Percentiles rank a stretch among this genome's conserved stretches.
Conservation (phyloP, 2,329 filamentous ascomycete genomes). For the Phyllosticta ampelicida region DNA sequence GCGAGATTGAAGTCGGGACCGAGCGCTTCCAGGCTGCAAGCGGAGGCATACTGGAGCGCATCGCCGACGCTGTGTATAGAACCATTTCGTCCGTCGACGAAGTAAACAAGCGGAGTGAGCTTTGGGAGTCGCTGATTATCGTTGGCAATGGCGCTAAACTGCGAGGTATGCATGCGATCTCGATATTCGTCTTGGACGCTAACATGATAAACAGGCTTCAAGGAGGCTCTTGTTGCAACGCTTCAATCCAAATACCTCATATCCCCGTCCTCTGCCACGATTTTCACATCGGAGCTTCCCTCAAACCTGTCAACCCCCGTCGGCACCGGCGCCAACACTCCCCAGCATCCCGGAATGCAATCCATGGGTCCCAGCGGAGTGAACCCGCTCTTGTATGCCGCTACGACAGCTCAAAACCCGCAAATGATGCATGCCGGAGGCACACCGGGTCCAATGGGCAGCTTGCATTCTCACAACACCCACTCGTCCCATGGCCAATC, state of each 20-base stretch:
- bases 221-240: constrained; percentile 73
- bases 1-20: constrained; percentile 65
- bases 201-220: constrained; percentile 51
- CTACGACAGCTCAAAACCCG: constrained; percentile 60
- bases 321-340: constrained; percentile 85
- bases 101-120: constrained; percentile 68
- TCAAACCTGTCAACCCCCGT: constrained; percentile 86
- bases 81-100: constrained; percentile 76
- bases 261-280: constrained; percentile 84
- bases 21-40: constrained; percentile 59
- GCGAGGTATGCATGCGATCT: constrained; percentile 36
- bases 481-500: constrained; percentile 61
- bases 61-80: constrained; percentile 74
- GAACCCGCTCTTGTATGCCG: constrained; percentile 84
- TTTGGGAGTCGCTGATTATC: constrained; percentile 88
- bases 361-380: constrained; percentile 50
- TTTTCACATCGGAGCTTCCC: constrained; percentile 93
- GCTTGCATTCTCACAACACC: constrained; percentile 34
- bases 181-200: constrained; percentile 26
- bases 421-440: constrained; percentile 31
- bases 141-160: constrained; percentile 74
- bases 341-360: constrained; percentile 47
- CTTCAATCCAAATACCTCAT: constrained; percentile 76
- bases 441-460: constrained; percentile 17
- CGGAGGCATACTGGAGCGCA: constrained; percentile 66